phyloP scores from a whole-genome alignment of 2,329 filamentous ascomycete species.

The Mollisiaceae sp. region DNA sequence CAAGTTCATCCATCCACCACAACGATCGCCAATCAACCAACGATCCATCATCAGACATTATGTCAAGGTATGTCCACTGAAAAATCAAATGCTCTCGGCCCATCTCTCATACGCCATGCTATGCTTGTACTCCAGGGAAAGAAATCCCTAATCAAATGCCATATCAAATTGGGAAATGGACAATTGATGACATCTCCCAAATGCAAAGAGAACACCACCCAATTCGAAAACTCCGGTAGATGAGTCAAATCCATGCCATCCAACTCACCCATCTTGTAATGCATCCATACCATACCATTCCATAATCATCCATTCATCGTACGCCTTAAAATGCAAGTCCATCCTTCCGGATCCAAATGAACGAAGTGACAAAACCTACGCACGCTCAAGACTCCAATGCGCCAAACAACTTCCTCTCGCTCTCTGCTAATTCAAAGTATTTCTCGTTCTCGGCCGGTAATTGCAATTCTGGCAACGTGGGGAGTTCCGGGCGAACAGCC shows the following conservation, averaged over 20 bases:
- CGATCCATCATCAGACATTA: constrained; percentile 1
- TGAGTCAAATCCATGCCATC: background rate
- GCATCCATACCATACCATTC: background rate
- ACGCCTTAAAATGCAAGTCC: constrained; percentile 1
- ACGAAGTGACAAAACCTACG: background rate
- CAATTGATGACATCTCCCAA: background rate
- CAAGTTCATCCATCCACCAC: background rate
- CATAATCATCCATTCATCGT: background rate
- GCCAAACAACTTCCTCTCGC: background rate
- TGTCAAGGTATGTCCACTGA: background rate
- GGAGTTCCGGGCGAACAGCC: background rate
- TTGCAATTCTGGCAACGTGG: background rate
- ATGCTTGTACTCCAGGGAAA: background rate
- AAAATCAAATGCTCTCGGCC: background rate
- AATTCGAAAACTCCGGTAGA: background rate
- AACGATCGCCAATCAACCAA: background rate
- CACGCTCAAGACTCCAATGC: constrained; percentile 6
- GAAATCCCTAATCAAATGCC: background rate
- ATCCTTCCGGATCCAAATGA: background rate
- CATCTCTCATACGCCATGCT: constrained; percentile 10
- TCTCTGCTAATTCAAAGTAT: background rate
- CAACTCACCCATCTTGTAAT: background rate
- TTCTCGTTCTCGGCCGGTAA: background rate
- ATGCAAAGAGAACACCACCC: background rate
- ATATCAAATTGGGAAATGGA: background rate